Percentiles rank a stretch among this genome's conserved stretches.
Evolutionary conservation across 225 moss, liverwort and hornwort species (phyloP).

Genomic region (Anthoceros angustus): DNA sequence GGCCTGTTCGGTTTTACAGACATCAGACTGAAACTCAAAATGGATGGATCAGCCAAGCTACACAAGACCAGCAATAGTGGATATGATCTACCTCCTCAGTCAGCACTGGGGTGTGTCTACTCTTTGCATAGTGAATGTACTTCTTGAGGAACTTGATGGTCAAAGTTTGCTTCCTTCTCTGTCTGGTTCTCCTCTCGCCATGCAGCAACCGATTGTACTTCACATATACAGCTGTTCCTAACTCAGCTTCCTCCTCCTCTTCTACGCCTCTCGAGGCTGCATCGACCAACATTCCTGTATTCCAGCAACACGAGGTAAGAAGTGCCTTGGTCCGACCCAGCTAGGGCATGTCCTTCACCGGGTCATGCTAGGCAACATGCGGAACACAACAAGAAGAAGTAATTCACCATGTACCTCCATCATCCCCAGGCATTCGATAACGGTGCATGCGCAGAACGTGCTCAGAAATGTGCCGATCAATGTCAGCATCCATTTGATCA

Average conservation of each 20-base stretch:
- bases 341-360: no score
- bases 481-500: slow-evolving; percentile 74
- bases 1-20: slow-evolving; percentile 22
- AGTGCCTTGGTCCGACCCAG: no score
- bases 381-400: neutral
- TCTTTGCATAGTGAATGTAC: slow-evolving; percentile 72
- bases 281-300: slow-evolving; percentile 17
- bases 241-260: slow-evolving; percentile 40
- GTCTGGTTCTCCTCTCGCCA: slow-evolving; percentile 48
- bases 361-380: no score
- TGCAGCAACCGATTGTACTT: slow-evolving; percentile 74
- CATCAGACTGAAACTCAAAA: neutral
- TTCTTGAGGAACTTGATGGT: slow-evolving; percentile 72
- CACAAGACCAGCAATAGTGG: neutral
- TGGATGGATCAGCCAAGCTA: neutral
- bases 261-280: slow-evolving; percentile 26
- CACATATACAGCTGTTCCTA: slow-evolving; percentile 52
- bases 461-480: slow-evolving; percentile 66
- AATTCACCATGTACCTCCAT: slow-evolving; percentile 37
- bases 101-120: slow-evolving; percentile 52
- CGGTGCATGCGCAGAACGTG: slow-evolving; percentile 80
- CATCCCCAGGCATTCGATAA: slow-evolving; percentile 68
- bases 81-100: slow-evolving; percentile 55
- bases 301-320: slow-evolving; percentile 16
- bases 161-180: slow-evolving; percentile 40